Conservation (phyloP, 2,329 filamentous ascomycete genomes). For the Tolypocladium capitatum region DNA sequence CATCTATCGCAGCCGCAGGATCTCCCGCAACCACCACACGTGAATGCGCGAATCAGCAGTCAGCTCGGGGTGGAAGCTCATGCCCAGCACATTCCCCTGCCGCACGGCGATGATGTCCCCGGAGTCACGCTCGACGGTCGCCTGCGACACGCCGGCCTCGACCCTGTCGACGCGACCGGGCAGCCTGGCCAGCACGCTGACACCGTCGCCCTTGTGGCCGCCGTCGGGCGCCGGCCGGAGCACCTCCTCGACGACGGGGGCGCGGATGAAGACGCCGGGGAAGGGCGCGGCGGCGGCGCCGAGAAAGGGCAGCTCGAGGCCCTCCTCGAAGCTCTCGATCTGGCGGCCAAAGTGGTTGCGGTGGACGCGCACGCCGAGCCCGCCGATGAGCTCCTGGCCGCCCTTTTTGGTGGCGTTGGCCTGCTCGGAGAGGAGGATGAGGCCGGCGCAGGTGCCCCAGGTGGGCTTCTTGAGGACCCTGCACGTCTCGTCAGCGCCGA, state of each 20-base stretch:
- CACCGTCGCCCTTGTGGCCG: conserved; percentile 11
- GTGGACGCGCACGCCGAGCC: conserved; percentile 79
- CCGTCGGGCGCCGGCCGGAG: conserved; percentile 27
- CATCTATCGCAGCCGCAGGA: conserved; percentile 12
- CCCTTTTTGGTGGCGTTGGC: conserved; percentile 82
- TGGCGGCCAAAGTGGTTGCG: conserved; percentile 93
- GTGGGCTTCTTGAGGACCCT: conserved; percentile 67
- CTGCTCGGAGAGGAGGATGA: conserved; percentile 79
- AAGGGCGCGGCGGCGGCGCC: conserved; percentile 31
- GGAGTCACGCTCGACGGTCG: conserved; percentile 26
- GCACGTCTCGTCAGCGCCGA: neutral
- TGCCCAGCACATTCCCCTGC: conserved; percentile 87
- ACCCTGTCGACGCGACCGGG: conserved; percentile 25
- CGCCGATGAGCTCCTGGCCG: conserved; percentile 86
- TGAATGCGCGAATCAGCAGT: conserved; percentile 83
- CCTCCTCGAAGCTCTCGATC: conserved; percentile 76
- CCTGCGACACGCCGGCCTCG: conserved; percentile 22
- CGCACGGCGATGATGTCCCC: conserved; percentile 78
- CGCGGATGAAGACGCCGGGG: conserved; percentile 81
- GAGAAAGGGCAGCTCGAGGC: conserved; percentile 61
- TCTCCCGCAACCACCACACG: conserved; percentile 79
- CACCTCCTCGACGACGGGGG: conserved; percentile 80
- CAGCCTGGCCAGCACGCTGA: conserved; percentile 40
- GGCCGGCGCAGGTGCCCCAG: conserved; percentile 92
- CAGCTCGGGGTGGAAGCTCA: conserved; percentile 90